Percentiles rank a stretch among this genome's conserved stretches.
phyloP scores from a whole-genome alignment of 768 basidiomycete genomes.

The Boletus huronensis region DNA sequence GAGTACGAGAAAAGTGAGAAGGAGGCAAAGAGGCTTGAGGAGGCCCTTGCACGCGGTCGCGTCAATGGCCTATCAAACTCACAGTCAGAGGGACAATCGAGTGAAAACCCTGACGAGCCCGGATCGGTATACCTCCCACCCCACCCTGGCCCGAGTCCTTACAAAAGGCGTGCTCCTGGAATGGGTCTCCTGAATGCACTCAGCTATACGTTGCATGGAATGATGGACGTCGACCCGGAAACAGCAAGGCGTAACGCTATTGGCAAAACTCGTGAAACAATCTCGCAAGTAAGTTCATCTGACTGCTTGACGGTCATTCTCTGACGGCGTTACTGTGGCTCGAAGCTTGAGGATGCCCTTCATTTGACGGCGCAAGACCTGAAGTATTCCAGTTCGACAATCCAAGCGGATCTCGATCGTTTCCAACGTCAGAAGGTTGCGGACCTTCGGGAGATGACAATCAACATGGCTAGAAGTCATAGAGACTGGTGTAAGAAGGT shows the following conservation, averaged over 20 bases:
- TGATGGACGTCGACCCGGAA: slow-evolving; percentile 99
- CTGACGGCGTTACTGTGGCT: slow-evolving; percentile 17
- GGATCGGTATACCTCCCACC: slow-evolving; percentile 61
- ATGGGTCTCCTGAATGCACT: slow-evolving; percentile 89
- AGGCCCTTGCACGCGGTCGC: slow-evolving; percentile 69
- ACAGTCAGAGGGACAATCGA: slow-evolving; percentile 31
- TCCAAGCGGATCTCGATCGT: slow-evolving; percentile 95
- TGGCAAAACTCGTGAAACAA: slow-evolving; percentile 89
- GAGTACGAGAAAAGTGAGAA: slow-evolving; percentile 90
- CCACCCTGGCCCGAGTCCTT: slow-evolving; percentile 75
- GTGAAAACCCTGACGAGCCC: slow-evolving; percentile 38
- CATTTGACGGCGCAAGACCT: slow-evolving; percentile 91
- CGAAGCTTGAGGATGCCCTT: slow-evolving; percentile 90
- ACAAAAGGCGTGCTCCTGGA: slow-evolving; percentile 61
- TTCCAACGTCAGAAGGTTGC: slow-evolving; percentile 99
- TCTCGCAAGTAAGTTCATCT: slow-evolving; percentile 71
- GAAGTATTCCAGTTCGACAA: slow-evolving; percentile 93
- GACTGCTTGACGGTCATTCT: slow-evolving; percentile 7
- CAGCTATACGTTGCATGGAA: slow-evolving; percentile 91
- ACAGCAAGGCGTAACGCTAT: slow-evolving; percentile 90
- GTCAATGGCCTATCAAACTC: slow-evolving; percentile 26
- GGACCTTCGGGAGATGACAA: slow-evolving; percentile 90
- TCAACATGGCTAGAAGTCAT: slow-evolving; percentile 85
- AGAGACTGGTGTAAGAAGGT: slow-evolving; percentile 98
- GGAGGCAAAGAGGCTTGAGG: slow-evolving; percentile 86